These are phyloP conservation scores for Colletotrichum navitas DNA, from an alignment of 2,329 filamentous ascomycete species.

Conservation along the genomic window DNA sequence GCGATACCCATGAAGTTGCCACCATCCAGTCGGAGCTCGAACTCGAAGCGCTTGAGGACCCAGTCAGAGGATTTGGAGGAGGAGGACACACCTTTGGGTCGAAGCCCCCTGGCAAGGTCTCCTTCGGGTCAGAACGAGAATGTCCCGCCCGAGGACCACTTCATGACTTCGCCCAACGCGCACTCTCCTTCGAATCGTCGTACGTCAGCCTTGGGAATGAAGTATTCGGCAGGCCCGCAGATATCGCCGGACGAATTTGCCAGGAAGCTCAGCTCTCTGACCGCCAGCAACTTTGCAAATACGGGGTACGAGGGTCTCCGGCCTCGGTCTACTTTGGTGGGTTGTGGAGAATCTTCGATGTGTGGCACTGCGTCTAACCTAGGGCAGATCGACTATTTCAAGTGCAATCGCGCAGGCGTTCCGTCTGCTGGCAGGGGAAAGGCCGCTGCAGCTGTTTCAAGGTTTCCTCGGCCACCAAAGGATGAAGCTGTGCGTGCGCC, in stretches of 20 bases:
- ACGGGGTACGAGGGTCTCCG: slow-evolving; percentile 26
- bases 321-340: slow-evolving; percentile 34
- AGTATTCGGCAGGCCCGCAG: slow-evolving; percentile 18
- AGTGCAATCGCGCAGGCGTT: slow-evolving; percentile 38
- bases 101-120: slow-evolving; percentile 27
- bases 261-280: slow-evolving; percentile 38
- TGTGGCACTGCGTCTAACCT: slow-evolving; percentile 1
- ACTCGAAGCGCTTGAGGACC: slow-evolving; percentile 25
- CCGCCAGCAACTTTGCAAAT: slow-evolving; percentile 35
- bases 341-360: background rate
- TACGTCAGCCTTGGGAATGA: slow-evolving; percentile 9
- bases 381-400: slow-evolving; percentile 40
- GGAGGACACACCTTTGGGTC: slow-evolving; percentile 20
- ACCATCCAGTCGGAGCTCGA: slow-evolving; percentile 17
- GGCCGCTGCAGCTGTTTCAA: slow-evolving; percentile 13
- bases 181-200: slow-evolving; percentile 23
- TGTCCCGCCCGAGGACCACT: slow-evolving; percentile 11
- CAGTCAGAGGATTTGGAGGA: slow-evolving; percentile 28
- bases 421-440: slow-evolving; percentile 23
- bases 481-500: slow-evolving; percentile 21
- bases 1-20: slow-evolving; percentile 40
- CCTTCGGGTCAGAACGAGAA: slow-evolving; percentile 16
- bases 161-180: slow-evolving; percentile 23
- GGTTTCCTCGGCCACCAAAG: background rate
- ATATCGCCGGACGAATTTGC: slow-evolving; percentile 32